These are phyloP conservation scores for Neurospora intermedia DNA, from an alignment of 495 filamentous ascomycete species.

Conservation along the genomic window DNA sequence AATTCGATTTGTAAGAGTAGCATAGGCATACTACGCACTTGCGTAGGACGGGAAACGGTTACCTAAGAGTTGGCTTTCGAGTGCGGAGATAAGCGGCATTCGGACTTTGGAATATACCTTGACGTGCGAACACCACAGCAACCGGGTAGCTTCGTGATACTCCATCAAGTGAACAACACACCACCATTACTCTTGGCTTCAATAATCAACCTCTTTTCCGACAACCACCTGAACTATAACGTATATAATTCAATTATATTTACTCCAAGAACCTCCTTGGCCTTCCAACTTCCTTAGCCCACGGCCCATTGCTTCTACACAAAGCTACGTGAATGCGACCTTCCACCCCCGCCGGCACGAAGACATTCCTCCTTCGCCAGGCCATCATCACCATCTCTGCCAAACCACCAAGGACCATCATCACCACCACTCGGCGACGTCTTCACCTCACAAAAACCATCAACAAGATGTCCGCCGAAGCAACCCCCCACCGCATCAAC, in stretches of 20 bases:
- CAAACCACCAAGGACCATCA: not conserved
- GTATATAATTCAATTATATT: not conserved
- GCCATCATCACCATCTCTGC: not conserved
- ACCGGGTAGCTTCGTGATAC: not conserved
- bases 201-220: not conserved
- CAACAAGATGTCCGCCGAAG: not conserved
- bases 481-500: conserved; percentile 47
- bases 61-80: not conserved
- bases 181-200: not conserved
- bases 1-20: not conserved
- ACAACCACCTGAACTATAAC: not conserved
- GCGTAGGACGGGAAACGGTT: not conserved
- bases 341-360: not conserved
- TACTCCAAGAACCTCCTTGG: not conserved
- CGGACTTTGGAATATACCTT: not conserved
- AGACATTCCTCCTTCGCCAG: not conserved
- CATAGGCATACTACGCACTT: not conserved
- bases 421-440: not conserved
- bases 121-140: not conserved
- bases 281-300: not conserved
- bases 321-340: not conserved
- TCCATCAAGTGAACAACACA: not conserved
- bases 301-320: not conserved
- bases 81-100: not conserved
- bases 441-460: not conserved